These are phyloP conservation scores for Cucurbitaria berberidis DNA, from an alignment of 2,329 filamentous ascomycete genomes.

Conservation along the genomic window DNA sequence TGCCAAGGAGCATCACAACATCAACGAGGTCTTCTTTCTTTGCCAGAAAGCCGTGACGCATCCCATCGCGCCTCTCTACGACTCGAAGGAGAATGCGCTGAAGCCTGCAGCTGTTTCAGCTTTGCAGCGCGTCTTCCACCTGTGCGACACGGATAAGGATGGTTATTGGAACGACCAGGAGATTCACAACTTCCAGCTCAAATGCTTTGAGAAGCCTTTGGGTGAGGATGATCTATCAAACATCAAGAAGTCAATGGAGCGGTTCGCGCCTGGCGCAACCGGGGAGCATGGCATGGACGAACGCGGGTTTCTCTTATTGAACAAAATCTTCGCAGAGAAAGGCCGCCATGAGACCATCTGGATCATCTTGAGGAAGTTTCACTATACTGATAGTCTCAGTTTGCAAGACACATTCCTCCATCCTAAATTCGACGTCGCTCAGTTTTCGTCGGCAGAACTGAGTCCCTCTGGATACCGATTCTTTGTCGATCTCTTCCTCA, in stretches of 20 bases:
- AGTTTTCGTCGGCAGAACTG: slow-evolving; percentile 89
- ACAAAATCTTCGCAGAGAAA: slow-evolving; percentile 96
- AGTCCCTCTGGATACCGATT: slow-evolving; percentile 95
- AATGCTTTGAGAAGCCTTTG: slow-evolving; percentile 89
- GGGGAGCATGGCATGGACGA: slow-evolving; percentile 73
- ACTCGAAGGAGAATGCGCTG: slow-evolving; percentile 85
- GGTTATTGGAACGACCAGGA: slow-evolving; percentile 89
- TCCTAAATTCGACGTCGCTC: slow-evolving; percentile 92
- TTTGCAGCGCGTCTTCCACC: slow-evolving; percentile 87
- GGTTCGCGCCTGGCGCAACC: slow-evolving; percentile 67
- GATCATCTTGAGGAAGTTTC: slow-evolving; percentile 93
- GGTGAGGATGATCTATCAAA: slow-evolving; percentile 82
- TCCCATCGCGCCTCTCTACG: slow-evolving; percentile 93
- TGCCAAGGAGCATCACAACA: slow-evolving; percentile 88
- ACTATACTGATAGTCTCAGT: slow-evolving; percentile 94
- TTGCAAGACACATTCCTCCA: slow-evolving; percentile 89
- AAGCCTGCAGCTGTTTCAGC: slow-evolving; percentile 91
- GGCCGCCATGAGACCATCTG: slow-evolving; percentile 97
- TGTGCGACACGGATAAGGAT: slow-evolving; percentile 96
- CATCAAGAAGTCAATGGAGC: slow-evolving; percentile 86
- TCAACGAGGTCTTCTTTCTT: slow-evolving; percentile 94
- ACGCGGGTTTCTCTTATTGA: slow-evolving; percentile 83
- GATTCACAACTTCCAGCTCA: slow-evolving; percentile 86
- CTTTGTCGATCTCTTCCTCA: slow-evolving; percentile 93
- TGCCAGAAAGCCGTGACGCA: slow-evolving; percentile 98